A percentile compares a stretch with the other conserved stretches of the same genome.
These are phyloP conservation scores for Solanum hybrid DNA, from an alignment of 305 asterid species.

Conservation along the genomic window DNA sequence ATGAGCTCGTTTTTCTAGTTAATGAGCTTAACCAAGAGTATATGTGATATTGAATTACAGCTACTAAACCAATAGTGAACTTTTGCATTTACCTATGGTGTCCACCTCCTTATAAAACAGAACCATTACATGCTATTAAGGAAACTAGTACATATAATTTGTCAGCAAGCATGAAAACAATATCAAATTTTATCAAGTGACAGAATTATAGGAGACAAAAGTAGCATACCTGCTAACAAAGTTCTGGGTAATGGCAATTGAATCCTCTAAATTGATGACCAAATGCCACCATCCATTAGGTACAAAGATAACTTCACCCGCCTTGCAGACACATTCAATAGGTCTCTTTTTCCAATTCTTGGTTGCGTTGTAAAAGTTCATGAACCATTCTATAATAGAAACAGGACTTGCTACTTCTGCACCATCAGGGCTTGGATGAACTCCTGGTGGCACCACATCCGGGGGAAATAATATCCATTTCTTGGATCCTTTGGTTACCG, in stretches of 20 bases:
- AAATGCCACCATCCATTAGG: slow-evolving; percentile 99
- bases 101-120: neutral
- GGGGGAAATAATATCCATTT: slow-evolving; percentile 97
- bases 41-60: neutral
- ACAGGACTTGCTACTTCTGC: slow-evolving; percentile 96
- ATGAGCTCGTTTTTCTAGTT: neutral
- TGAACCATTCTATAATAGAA: slow-evolving; percentile 92
- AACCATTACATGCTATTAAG: neutral
- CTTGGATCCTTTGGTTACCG: slow-evolving; percentile 83
- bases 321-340: slow-evolving; percentile 79
- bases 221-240: slow-evolving; percentile 75
- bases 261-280: slow-evolving; percentile 89
- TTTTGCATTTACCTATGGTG: neutral
- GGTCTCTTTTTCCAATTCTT: slow-evolving; percentile 66
- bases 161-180: neutral
- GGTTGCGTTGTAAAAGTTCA: slow-evolving; percentile 76
- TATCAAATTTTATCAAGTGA: neutral
- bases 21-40: neutral
- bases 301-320: slow-evolving; percentile 87
- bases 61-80: neutral
- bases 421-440: slow-evolving; percentile 91
- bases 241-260: slow-evolving; percentile 93
- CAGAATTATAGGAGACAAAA: slow-evolving; percentile 1
- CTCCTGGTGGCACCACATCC: slow-evolving; percentile 93
- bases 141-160: neutral